phyloP scores from a whole-genome alignment of 129 eudicot species.

The Dittrichia graveolens region DNA sequence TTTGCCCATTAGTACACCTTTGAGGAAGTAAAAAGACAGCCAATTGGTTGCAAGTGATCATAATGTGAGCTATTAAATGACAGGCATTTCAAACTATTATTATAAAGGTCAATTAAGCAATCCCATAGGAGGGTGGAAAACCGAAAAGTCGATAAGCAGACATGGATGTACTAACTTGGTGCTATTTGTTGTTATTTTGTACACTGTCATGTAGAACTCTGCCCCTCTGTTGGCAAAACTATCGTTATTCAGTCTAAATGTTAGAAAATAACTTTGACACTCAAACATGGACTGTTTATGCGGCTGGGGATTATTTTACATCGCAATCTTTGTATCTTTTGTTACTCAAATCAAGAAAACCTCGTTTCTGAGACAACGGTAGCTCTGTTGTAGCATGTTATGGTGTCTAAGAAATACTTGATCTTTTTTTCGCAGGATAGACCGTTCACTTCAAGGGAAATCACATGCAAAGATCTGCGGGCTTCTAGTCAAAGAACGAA shows the following conservation, averaged over 20 bases:
- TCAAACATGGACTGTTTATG: too few species aligned
- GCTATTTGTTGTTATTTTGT: neutral
- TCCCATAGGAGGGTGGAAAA: too few species aligned
- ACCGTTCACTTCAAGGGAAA: constrained; percentile 16
- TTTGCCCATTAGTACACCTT: too few species aligned
- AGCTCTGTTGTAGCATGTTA: neutral
- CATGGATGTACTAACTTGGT: neutral
- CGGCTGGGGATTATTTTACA: too few species aligned
- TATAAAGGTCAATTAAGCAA: too few species aligned
- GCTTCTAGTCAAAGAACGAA: constrained; percentile 12
- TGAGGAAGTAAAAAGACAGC: too few species aligned
- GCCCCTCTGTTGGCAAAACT: neutral
- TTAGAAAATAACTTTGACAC: neutral
- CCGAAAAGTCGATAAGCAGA: too few species aligned
- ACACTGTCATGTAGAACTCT: neutral
- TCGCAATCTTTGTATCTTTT: neutral
- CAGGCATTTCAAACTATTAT: too few species aligned
- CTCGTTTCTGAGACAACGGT: neutral
- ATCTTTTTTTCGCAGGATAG: constrained; percentile 30
- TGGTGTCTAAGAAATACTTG: constrained; percentile 16
- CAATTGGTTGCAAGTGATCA: too few species aligned
- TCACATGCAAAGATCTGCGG: constrained; percentile 4
- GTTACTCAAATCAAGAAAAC: neutral
- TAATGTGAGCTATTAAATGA: too few species aligned
- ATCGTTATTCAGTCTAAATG: neutral